Conservation (phyloP, 2,329 filamentous ascomycete genomes). For the Simplicillium sp. region DNA sequence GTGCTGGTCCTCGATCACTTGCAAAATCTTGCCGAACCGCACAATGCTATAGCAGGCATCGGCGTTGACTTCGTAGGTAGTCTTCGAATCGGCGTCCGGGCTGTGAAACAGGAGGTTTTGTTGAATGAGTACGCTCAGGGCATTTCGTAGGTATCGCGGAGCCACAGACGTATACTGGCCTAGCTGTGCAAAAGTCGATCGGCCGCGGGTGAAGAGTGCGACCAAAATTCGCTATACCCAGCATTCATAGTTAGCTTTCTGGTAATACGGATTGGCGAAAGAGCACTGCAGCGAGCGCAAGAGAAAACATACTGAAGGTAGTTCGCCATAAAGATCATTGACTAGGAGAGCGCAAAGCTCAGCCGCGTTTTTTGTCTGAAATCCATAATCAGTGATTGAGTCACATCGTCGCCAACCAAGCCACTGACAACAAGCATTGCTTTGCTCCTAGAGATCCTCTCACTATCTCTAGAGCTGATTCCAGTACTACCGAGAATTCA, state of each 20-base stretch:
- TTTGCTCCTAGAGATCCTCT: conserved; percentile 67
- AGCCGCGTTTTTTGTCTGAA: conserved; percentile 60
- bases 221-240: conserved; percentile 67
- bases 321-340: conserved; percentile 81
- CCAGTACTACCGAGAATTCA: conserved; percentile 59
- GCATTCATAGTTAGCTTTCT: neutral
- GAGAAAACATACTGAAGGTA: conserved; percentile 66
- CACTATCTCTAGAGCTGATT: conserved; percentile 69
- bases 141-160: conserved; percentile 68
- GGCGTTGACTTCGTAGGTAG: conserved; percentile 78
- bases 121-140: conserved; percentile 76
- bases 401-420: neutral
- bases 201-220: conserved; percentile 67
- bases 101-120: conserved; percentile 76
- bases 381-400: conserved; percentile 12
- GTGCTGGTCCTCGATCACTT: conserved; percentile 63
- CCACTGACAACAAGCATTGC: conserved; percentile 44
- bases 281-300: conserved; percentile 6
- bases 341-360: conserved; percentile 89
- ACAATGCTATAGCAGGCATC: conserved; percentile 73
- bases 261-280: conserved; percentile 3
- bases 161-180: conserved; percentile 63
- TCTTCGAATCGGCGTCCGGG: conserved; percentile 52
- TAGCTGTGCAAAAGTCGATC: conserved; percentile 62
- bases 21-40: conserved; percentile 71